Evolutionary conservation across 2,329 filamentous ascomycete species (phyloP).

Genomic region (Stachybotrys chartarum): DNA sequence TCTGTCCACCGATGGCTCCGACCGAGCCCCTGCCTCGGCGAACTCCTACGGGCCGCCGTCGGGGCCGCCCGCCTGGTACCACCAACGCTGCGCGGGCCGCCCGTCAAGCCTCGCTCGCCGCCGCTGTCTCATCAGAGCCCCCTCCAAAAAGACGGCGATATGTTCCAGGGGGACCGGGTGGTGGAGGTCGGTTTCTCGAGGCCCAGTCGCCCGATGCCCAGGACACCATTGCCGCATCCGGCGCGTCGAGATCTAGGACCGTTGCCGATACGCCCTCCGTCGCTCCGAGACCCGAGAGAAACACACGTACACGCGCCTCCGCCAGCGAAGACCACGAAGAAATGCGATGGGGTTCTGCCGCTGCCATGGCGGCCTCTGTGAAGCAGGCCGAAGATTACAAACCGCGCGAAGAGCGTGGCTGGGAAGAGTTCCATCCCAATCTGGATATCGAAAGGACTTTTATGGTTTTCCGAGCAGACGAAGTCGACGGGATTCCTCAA

Average conservation of each 20-base stretch:
- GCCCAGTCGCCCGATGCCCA: conserved; percentile 57
- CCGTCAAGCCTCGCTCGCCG: conserved; percentile 24
- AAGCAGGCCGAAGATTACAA: conserved; percentile 96
- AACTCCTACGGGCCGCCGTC: conserved; percentile 34
- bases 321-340: conserved; percentile 47
- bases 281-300: conserved; percentile 49
- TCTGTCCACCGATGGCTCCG: conserved; percentile 19
- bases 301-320: conserved; percentile 44
- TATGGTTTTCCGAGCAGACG: conserved; percentile 71
- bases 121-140: conserved; percentile 41
- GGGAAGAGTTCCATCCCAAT: conserved; percentile 96
- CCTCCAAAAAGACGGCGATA: conserved; percentile 69
- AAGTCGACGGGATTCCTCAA: conserved; percentile 67
- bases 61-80: conserved; percentile 38
- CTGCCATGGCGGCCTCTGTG: conserved; percentile 78
- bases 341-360: conserved; percentile 78
- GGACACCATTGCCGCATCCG: conserved; percentile 30
- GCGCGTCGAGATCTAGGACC: conserved; percentile 41
- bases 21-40: conserved; percentile 31
- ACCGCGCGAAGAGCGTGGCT: conserved; percentile 89
- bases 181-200: conserved; percentile 78
- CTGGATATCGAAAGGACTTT: conserved; percentile 82
- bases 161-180: conserved; percentile 78
- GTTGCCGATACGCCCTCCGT: conserved; percentile 29
- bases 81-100: conserved; percentile 34